Percentiles rank a stretch among this genome's conserved stretches.
Evolutionary conservation across 192 early-diverging fungal species (phyloP).

Genomic region (Kickxella alabastrina): DNA sequence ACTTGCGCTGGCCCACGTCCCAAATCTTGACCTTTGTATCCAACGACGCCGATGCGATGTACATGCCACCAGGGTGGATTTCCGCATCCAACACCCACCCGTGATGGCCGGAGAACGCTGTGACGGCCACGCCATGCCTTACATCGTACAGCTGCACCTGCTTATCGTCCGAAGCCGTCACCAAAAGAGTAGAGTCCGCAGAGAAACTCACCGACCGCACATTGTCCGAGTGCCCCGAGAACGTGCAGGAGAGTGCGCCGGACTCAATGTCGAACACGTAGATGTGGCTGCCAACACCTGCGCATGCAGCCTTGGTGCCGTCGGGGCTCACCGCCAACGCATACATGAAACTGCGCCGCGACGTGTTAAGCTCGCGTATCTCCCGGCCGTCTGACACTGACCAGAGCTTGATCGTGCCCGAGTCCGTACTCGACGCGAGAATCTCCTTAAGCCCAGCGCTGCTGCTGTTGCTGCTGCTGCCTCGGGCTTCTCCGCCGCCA

Average conservation of each 20-base stretch:
- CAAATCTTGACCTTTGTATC: conserved; percentile 52
- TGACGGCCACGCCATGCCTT: conserved; percentile 30
- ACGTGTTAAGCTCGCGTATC: conserved; percentile 44
- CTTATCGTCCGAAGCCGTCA: conserved; percentile 46
- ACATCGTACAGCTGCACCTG: conserved; percentile 48
- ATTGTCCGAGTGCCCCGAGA: conserved; percentile 46
- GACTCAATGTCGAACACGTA: conserved; percentile 41
- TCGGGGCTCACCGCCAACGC: conserved; percentile 42
- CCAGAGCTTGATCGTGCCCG: conserved; percentile 41
- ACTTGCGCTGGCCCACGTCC: conserved; percentile 41
- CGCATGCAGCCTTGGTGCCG: conserved; percentile 35
- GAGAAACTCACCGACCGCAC: conserved; percentile 48
- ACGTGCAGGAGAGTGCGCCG: conserved; percentile 29
- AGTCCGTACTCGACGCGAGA: conserved; percentile 37
- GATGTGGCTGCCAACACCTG: conserved; percentile 28
- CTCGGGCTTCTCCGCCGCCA: not conserved
- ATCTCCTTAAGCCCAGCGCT: too few species aligned
- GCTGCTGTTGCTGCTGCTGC: not conserved
- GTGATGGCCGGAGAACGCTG: conserved; percentile 38
- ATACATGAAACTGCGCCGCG: conserved; percentile 39
- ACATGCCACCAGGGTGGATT: conserved; percentile 35
- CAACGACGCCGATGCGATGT: conserved; percentile 46
- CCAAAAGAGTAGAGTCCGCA: conserved; percentile 34
- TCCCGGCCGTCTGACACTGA: conserved; percentile 12
- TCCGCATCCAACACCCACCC: conserved; percentile 47